Evolutionary conservation across 148 eudicot species (phyloP).

Genomic region (Chenopodium berlandieri): DNA sequence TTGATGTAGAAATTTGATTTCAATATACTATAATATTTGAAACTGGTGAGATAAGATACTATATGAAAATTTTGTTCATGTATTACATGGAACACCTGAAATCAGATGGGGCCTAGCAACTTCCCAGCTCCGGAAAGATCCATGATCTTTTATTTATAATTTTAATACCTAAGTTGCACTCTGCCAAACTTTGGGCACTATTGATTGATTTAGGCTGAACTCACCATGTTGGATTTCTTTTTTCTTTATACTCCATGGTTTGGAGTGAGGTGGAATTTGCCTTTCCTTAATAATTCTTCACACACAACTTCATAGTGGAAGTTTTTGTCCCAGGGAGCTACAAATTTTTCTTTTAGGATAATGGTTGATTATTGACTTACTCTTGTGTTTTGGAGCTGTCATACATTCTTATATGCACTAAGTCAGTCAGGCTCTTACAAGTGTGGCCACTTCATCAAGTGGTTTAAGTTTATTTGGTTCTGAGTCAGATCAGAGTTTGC

Average conservation of each 20-base stretch:
- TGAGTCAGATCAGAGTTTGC: background rate
- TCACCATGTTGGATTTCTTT: background rate
- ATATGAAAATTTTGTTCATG: slow-evolving; percentile 19
- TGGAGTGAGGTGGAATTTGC: background rate
- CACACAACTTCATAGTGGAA: background rate
- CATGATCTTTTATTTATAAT: background rate
- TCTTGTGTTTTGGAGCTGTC: background rate
- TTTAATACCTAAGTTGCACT: slow-evolving; percentile 1
- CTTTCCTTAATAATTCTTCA: background rate
- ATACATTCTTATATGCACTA: background rate
- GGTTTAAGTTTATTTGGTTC: background rate
- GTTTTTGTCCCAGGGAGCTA: background rate
- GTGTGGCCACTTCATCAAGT: background rate
- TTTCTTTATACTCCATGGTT: background rate
- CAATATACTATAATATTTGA: background rate
- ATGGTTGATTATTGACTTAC: background rate
- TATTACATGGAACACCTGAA: background rate
- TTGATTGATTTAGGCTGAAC: background rate
- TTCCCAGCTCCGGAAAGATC: background rate
- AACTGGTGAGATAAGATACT: slow-evolving; percentile 8
- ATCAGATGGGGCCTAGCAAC: slow-evolving; percentile 22
- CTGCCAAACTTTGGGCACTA: slow-evolving; percentile 5
- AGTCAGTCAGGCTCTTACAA: background rate
- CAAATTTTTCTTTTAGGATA: background rate
- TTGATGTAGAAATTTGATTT: background rate